Evolutionary conservation across 2,329 filamentous ascomycete species (phyloP).

Genomic region (Ophiostoma piceae): DNA sequence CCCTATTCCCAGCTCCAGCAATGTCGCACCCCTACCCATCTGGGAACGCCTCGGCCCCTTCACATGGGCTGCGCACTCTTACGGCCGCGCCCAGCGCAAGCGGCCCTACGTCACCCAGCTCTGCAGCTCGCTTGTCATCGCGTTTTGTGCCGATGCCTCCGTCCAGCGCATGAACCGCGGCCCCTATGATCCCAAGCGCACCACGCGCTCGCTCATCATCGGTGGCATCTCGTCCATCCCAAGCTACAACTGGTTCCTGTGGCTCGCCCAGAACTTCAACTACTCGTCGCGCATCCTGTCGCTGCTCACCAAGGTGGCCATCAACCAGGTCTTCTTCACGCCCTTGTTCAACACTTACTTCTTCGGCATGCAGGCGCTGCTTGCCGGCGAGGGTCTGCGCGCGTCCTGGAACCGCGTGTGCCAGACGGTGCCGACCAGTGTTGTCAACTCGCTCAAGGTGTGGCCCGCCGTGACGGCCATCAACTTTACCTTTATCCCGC

Average conservation of each 20-base stretch:
- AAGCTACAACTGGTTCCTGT: conserved; percentile 78
- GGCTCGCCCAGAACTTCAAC: conserved; percentile 77
- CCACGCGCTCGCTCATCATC: conserved; percentile 66
- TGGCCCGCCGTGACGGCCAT: conserved; percentile 87
- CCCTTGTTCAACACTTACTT: conserved; percentile 81
- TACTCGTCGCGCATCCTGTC: conserved; percentile 67
- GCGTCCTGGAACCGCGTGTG: conserved; percentile 67
- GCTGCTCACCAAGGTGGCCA: conserved; percentile 66
- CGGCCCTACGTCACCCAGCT: conserved; percentile 78
- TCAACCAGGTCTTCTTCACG: conserved; percentile 78
- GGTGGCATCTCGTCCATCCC: conserved; percentile 70
- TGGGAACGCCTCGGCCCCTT: conserved; percentile 57
- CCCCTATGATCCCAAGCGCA: conserved; percentile 63
- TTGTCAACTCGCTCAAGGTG: conserved; percentile 74
- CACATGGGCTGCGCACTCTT: conserved; percentile 51
- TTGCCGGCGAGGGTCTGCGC: conserved; percentile 60
- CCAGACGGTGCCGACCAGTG: conserved; percentile 69
- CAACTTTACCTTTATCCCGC: conserved; percentile 74
- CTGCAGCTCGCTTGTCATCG: conserved; percentile 69
- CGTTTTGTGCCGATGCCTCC: conserved; percentile 69
- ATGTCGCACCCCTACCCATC: conserved; percentile 41
- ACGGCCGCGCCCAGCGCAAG: conserved; percentile 64
- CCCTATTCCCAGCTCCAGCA: conserved; percentile 42
- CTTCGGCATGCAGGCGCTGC: conserved; percentile 70
- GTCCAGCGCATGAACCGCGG: conserved; percentile 62